Evolutionary conservation across 2,329 filamentous ascomycete genomes (phyloP), one percentile per base, ranked within the genome.

Genomic region (Aspergillus sp.): DNA sequence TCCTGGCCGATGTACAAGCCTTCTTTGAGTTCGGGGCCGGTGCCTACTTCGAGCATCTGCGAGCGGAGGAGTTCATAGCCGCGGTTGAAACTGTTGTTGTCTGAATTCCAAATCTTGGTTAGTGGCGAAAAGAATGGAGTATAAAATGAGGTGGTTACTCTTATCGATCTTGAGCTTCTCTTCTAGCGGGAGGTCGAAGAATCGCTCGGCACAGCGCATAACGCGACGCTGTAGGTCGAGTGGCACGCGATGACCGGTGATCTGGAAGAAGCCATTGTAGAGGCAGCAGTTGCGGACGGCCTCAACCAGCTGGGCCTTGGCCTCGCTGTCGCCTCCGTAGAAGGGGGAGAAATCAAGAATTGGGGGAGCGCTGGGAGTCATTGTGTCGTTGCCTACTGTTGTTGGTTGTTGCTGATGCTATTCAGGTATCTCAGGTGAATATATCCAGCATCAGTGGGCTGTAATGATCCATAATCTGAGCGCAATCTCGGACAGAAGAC

Each of bases 251-350:
- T 81, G 78, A 27, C 75, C 75, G 2, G 72, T 75, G 61, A 81
- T 78, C 58, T 81, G 79, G 66, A 81, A 81, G 67, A 81, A 81
- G 19, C 80, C 79, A 48, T 71, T 71, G 51, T 70, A 68, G 8
- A 66, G 66, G 32, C 70, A 72, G 15, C 65, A 70, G 15, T 68
- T 62, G n/a, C 69, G 67, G 10, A 71, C 59, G 3, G 68, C 58
- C 1, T 69, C 56, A 7, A 75, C 69, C 13, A 75, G 59, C 13
- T 69, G 59, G 3, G 65, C 62, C 59, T 74, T 75, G 7, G 71
- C 71, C 8, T 62, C 63, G 49, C 53, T 58, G 42, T 76, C 69
- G 3, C 62, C 44, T 10, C 67, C 68, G 32, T 75, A 75, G 59
- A 74, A 73, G 27, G 69, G 60, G 25, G 71, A 70, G 53, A 76